These are phyloP conservation scores for Aspergillus panamensis DNA, from an alignment of 495 filamentous ascomycete genomes.

Conservation along the genomic window DNA sequence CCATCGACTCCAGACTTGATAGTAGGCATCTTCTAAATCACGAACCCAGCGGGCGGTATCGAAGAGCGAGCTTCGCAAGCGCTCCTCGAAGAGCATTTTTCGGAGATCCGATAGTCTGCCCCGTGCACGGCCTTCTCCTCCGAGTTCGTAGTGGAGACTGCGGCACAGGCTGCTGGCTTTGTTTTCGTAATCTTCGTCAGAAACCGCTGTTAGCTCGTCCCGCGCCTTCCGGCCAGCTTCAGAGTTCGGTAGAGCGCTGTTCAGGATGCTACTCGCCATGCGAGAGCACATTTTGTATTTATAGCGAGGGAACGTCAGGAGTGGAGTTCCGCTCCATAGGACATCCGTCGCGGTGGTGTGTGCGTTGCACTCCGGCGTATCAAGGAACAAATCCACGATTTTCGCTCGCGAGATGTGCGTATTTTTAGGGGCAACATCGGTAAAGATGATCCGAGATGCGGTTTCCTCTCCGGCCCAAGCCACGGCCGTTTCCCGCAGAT, in stretches of 20 bases:
- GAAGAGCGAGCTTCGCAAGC: conserved; percentile 83
- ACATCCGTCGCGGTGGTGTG: conserved; percentile 98
- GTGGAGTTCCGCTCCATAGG: conserved; percentile 90
- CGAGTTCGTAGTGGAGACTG: conserved; percentile 58
- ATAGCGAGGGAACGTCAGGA: conserved; percentile 92
- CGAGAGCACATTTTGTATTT: conserved; percentile 98
- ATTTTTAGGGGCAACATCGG: conserved; percentile 93
- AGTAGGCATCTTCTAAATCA: conserved; percentile 87
- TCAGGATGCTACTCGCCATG: conserved; percentile 93
- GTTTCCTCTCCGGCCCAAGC: conserved; percentile 84
- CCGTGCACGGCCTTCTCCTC: conserved; percentile 50
- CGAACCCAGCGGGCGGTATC: conserved; percentile 90
- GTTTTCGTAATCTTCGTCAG: conserved; percentile 79
- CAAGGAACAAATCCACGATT: conserved; percentile 90
- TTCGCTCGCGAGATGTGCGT: conserved; percentile 91
- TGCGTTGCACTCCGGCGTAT: conserved; percentile 97
- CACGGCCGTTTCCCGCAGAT: conserved; percentile 74
- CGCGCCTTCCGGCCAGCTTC: conserved; percentile 64
- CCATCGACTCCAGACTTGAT: conserved; percentile 84
- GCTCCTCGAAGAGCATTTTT: conserved; percentile 72
- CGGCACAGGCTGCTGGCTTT: conserved; percentile 71
- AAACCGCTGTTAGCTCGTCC: conserved; percentile 68
- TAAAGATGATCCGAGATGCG: conserved; percentile 91
- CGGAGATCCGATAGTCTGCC: conserved; percentile 74
- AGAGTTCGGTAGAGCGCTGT: conserved; percentile 74